Conservation (phyloP, 352 stramenopile genomes). For the Pythium guiyangense region DNA sequence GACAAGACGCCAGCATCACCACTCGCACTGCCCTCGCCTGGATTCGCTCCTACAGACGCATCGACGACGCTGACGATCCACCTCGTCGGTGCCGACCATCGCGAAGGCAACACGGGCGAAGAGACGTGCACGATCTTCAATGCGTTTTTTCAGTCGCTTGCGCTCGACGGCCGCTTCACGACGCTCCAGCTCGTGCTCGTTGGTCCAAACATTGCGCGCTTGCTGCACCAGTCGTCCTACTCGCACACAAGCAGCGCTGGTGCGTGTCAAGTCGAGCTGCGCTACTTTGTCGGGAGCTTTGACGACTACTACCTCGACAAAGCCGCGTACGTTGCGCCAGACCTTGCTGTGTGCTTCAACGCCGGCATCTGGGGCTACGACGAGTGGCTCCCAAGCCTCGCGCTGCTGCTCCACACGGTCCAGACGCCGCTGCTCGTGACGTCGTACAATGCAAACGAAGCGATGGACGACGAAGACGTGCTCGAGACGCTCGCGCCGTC, state of each 20-base stretch:
- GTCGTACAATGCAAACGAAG: constrained; percentile 83
- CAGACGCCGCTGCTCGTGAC: constrained; percentile 69
- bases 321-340: constrained; percentile 34
- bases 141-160: constrained; percentile 36
- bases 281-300: constrained; percentile 73
- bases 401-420: constrained; percentile 50
- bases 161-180: constrained; percentile 23
- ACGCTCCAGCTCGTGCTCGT: constrained; percentile 62
- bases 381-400: constrained; percentile 74
- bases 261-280: constrained; percentile 17
- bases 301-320: constrained; percentile 50
- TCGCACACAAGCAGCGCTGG: constrained; percentile 11
- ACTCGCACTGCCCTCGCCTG: background rate
- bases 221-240: constrained; percentile 34
- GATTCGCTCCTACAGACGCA: background rate
- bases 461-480: constrained; percentile 71
- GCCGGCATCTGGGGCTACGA: constrained; percentile 87
- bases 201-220: constrained; percentile 61
- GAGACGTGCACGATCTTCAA: constrained; percentile 64
- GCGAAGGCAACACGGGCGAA: constrained; percentile 52
- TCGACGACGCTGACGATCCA: constrained; percentile 41
- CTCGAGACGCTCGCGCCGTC: constrained; percentile 42
- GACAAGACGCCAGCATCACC: background rate
- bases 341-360: constrained; percentile 80
- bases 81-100: constrained; percentile 69